Percentiles rank a stretch among this genome's conserved stretches.
phyloP scores from a whole-genome alignment of 306 rosid genomes.

The Amphicarpaea edgeworthii region DNA sequence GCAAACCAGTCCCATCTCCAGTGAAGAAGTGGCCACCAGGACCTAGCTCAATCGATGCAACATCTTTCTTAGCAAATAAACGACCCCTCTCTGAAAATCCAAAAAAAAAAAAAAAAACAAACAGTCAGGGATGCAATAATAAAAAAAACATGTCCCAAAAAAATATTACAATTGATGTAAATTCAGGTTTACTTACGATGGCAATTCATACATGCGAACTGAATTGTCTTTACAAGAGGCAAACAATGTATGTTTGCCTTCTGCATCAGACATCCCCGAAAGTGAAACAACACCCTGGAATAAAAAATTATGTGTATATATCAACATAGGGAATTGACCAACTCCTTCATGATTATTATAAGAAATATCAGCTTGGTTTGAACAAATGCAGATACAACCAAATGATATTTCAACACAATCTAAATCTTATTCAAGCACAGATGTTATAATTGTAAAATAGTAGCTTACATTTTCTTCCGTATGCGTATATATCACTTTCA shows the following conservation, averaged over 20 bases:
- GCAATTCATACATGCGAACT: conserved; percentile 56
- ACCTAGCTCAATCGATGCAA: conserved; percentile 38
- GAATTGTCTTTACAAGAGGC: conserved; percentile 53
- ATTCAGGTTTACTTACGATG: conserved; percentile 53
- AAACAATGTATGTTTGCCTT: conserved; percentile 42
- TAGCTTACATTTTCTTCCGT: conserved; percentile 49
- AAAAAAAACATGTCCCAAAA: neutral
- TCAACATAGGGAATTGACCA: too few species aligned
- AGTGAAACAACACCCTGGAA: conserved; percentile 50
- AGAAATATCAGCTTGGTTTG: neutral
- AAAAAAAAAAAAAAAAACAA: neutral
- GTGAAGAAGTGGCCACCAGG: conserved; percentile 56
- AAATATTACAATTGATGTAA: neutral
- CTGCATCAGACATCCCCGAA: conserved; percentile 47
- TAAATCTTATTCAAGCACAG: neutral
- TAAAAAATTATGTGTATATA: too few species aligned
- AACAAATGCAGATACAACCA: neutral
- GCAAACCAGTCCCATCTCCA: conserved; percentile 52
- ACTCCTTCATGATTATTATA: conserved; percentile 5
- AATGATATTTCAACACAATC: neutral
- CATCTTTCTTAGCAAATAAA: conserved; percentile 45
- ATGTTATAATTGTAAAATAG: neutral
- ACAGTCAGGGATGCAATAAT: too few species aligned
- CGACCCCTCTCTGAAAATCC: conserved; percentile 58
- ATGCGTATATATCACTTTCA: conserved; percentile 48